Evolutionary conservation across 139 green algal genomes (phyloP), one percentile per base, ranked within the genome.

Genomic region (Chlorella sorokiniana): DNA sequence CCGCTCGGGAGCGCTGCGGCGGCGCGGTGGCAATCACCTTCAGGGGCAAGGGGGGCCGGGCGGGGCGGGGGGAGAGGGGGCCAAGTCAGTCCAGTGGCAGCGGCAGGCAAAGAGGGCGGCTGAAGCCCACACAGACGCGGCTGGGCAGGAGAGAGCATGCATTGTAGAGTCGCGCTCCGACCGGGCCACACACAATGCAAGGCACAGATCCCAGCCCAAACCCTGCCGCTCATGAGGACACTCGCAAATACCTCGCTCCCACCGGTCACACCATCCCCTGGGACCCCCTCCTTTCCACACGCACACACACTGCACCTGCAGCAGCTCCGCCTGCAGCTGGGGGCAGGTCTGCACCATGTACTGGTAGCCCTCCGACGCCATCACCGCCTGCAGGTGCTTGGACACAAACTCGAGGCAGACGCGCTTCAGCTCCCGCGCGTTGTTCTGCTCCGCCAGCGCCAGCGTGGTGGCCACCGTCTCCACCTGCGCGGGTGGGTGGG

Each of bases 391-490:
- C 85, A 98, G 90, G 87, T 99, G 94, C 22, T 88, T 84, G 79
- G 90, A 91, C 33, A 97, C 93, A 90, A 96, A 99, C 68, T 98
- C 93, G 51, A 99, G 85, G 89, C 95, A 98, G 52, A 98, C 94
- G 33, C 90, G 91, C 85, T 96, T 97, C 33, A 97, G 87, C 81
- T 96, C 92, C 33, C 76, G 69, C 38, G 95, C 96, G 82, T 98
- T 93, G 86, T 98, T 98, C 86, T 98, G 92, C 88, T 99, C 96
- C 29, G 96, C 96, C 69, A 99, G 89, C 67, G 95, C 91, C 79
- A 99, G 88, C 29, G 96, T 99, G 27, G 94, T 98, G n/a, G 94
- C 96, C 65, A 96, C 96, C 1, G 91, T 97, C 38, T 97, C 93
- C 54, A 95, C 88, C 69, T 90, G 69, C 35, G 22, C 14, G n/a